Percentiles rank a stretch among this genome's conserved stretches.
Evolutionary conservation across 352 stramenopile genomes (phyloP).

Genomic region (Globisporangium paroecandrum): DNA sequence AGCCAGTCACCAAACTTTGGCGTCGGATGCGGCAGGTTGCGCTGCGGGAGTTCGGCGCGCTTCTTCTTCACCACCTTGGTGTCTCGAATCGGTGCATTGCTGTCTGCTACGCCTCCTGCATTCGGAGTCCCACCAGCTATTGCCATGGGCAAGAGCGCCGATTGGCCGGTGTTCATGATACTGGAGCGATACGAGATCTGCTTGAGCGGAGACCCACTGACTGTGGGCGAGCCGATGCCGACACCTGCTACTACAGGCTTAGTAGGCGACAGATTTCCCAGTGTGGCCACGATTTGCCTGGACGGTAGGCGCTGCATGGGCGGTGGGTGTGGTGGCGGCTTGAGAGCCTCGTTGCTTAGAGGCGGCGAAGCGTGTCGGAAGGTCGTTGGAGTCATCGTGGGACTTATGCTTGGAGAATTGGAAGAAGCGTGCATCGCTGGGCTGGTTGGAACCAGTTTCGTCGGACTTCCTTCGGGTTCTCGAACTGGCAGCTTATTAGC

Average conservation of each 20-base stretch:
- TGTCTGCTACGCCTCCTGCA: slow-evolving; percentile 8
- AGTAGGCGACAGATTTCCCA: slow-evolving; percentile 37
- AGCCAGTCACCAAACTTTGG: slow-evolving; percentile 84
- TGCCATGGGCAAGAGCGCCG: slow-evolving; percentile 37
- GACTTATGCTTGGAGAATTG: neutral
- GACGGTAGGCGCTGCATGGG: slow-evolving; percentile 20
- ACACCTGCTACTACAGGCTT: slow-evolving; percentile 18
- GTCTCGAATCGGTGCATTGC: slow-evolving; percentile 48
- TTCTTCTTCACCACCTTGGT: slow-evolving; percentile 85
- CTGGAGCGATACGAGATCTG: slow-evolving; percentile 46
- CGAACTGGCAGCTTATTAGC: slow-evolving; percentile 3
- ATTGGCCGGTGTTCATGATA: slow-evolving; percentile 37
- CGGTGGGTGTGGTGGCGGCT: slow-evolving; percentile 19
- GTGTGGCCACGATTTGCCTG: slow-evolving; percentile 15
- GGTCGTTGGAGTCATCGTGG: slow-evolving; percentile 10
- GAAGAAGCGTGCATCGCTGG: neutral
- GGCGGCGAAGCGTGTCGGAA: neutral
- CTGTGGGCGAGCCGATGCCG: slow-evolving; percentile 13
- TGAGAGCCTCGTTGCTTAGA: slow-evolving; percentile 1
- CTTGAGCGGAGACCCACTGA: slow-evolving; percentile 25
- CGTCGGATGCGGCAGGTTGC: slow-evolving; percentile 69
- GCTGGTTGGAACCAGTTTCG: neutral
- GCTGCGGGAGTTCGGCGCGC: slow-evolving; percentile 65
- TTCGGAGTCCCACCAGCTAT: slow-evolving; percentile 18
- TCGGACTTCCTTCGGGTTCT: neutral